These are phyloP conservation scores for Saccharomycopsis oosterbeekiorum DNA, from an alignment of 805 yeast genomes.

Conservation along the genomic window DNA sequence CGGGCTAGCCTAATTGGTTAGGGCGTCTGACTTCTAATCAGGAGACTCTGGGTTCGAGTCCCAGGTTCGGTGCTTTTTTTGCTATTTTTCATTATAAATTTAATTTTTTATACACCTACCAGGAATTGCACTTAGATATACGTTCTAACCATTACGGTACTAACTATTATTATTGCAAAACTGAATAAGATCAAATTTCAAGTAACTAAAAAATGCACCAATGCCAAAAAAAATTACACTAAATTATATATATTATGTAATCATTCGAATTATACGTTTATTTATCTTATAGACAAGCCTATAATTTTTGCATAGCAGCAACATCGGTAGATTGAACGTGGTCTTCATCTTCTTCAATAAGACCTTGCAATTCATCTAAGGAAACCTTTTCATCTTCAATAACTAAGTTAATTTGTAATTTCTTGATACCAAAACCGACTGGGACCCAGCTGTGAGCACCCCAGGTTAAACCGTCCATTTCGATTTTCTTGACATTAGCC, in stretches of 20 bases:
- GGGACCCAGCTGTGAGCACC: slow-evolving; percentile 96
- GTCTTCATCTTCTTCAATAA: slow-evolving; percentile 89
- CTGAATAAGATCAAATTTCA: no score
- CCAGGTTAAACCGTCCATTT: slow-evolving; percentile 92
- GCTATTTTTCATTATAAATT: no score
- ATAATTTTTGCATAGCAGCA: slow-evolving; percentile 97
- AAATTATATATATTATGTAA: not conserved
- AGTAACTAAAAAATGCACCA: not conserved
- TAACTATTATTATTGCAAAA: no score
- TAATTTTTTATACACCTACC: no score
- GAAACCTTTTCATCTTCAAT: slow-evolving; percentile 96
- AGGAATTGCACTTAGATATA: no score
- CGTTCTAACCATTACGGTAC: no score
- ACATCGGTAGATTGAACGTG: slow-evolving; percentile 98
- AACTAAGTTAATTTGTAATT: slow-evolving; percentile 96
- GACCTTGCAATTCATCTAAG: slow-evolving; percentile 73
- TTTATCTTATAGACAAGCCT: slow-evolving; percentile 26
- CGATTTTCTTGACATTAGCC: slow-evolving; percentile 72
- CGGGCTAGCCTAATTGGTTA: slow-evolving; percentile 12
- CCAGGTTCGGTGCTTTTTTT: slow-evolving; percentile 11
- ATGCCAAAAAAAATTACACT: not conserved
- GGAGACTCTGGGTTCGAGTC: slow-evolving; percentile 12
- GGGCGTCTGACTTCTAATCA: slow-evolving; percentile 12
- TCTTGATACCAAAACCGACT: slow-evolving; percentile 99
- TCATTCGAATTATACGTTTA: not conserved